Conservation (phyloP, 2,329 filamentous ascomycete genomes). For the Neurospora sp. region DNA sequence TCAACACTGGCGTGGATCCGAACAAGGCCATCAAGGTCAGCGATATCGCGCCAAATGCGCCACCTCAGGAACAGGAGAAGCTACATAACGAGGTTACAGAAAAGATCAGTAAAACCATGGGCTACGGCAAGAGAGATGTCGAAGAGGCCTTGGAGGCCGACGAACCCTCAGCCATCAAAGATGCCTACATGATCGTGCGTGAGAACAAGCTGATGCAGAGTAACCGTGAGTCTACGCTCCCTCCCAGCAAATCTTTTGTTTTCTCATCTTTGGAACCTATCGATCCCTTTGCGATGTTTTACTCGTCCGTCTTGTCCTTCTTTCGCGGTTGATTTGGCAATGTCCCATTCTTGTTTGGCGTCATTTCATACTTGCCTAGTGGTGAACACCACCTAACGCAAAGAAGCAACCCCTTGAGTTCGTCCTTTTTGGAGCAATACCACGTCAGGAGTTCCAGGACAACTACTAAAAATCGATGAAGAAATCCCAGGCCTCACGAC, state of each 20-base stretch:
- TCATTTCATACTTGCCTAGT: neutral
- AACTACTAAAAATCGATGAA: conserved; percentile 38
- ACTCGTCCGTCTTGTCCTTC: neutral
- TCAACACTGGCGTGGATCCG: conserved; percentile 87
- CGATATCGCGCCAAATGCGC: conserved; percentile 70
- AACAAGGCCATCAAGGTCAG: conserved; percentile 82
- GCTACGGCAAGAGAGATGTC: conserved; percentile 89
- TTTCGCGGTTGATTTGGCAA: neutral
- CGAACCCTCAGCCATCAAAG: conserved; percentile 96
- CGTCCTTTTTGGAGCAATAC: conserved; percentile 29
- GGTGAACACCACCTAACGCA: neutral
- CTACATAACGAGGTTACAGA: conserved; percentile 87
- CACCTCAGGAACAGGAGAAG: conserved; percentile 73
- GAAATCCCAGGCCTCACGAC: conserved; percentile 30
- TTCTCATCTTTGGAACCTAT: neutral
- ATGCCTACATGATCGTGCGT: conserved; percentile 94
- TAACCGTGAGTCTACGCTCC: conserved; percentile 58
- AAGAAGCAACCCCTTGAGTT: neutral
- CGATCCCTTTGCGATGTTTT: conserved; percentile 20
- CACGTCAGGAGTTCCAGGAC: conserved; percentile 42
- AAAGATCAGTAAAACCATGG: conserved; percentile 97
- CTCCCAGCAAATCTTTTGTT: conserved; percentile 11
- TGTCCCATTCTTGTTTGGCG: neutral
- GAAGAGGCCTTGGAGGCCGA: conserved; percentile 86
- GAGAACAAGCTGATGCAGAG: conserved; percentile 97